These are phyloP conservation scores for Ogataea chonburiensis DNA, from an alignment of 805 yeast species.

Conservation along the genomic window DNA sequence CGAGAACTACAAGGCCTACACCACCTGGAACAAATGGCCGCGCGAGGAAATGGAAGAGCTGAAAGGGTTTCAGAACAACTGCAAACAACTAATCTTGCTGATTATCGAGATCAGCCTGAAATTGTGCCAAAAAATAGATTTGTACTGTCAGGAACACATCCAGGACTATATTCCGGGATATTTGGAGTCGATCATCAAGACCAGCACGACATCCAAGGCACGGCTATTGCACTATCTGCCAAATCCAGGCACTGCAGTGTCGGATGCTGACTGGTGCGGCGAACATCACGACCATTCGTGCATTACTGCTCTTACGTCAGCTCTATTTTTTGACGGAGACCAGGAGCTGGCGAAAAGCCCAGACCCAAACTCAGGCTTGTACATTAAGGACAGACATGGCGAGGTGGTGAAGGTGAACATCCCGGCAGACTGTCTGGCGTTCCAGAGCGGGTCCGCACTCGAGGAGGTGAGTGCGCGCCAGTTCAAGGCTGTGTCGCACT, in stretches of 20 bases:
- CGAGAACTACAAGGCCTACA: slow-evolving; percentile 42
- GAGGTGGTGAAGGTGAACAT: slow-evolving; percentile 48
- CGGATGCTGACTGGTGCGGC: slow-evolving; percentile 54
- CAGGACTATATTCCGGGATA: slow-evolving; percentile 36
- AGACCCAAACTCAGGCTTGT: slow-evolving; percentile 49
- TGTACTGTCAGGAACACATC: slow-evolving; percentile 35
- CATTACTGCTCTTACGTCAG: slow-evolving; percentile 57
- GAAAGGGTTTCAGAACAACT: slow-evolving; percentile 36
- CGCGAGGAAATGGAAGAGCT: slow-evolving; percentile 29
- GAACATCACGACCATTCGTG: slow-evolving; percentile 62
- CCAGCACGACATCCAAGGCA: slow-evolving; percentile 57
- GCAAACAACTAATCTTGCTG: slow-evolving; percentile 40
- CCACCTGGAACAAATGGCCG: slow-evolving; percentile 56
- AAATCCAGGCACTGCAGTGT: slow-evolving; percentile 2
- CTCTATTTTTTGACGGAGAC: slow-evolving; percentile 46
- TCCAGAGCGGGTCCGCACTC: slow-evolving; percentile 59
- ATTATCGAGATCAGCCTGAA: slow-evolving; percentile 47
- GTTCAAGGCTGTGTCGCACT: slow-evolving; percentile 60
- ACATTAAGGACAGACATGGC: slow-evolving; percentile 46
- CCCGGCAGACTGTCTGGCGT: slow-evolving; percentile 55
- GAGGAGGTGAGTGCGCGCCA: slow-evolving; percentile 47
- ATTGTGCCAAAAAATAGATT: slow-evolving; percentile 57
- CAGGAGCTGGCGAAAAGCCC: slow-evolving; percentile 35
- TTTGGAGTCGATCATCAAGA: slow-evolving; percentile 44
- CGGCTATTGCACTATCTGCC: slow-evolving; percentile 48